Conservation (phyloP, 2,329 filamentous ascomycete species). For the Simplicillium sp. region DNA sequence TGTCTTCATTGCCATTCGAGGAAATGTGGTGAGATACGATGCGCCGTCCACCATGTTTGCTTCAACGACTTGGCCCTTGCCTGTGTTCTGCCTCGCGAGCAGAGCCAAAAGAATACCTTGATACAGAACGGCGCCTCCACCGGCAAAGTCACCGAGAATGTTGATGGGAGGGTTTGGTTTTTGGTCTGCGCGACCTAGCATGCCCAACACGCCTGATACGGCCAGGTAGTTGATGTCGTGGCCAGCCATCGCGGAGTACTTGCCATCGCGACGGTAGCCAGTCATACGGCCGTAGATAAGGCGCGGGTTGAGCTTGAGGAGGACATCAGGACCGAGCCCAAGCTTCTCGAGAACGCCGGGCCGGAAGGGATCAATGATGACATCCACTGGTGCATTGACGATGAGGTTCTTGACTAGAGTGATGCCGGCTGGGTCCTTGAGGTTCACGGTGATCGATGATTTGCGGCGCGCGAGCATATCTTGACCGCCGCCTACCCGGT, state of each 20-base stretch:
- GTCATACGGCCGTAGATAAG: slow-evolving; percentile 81
- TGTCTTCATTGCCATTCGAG: slow-evolving; percentile 56
- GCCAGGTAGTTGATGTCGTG: slow-evolving; percentile 97
- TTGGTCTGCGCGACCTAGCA: slow-evolving; percentile 62
- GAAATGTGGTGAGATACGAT: slow-evolving; percentile 69
- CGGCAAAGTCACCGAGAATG: slow-evolving; percentile 83
- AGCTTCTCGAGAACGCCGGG: slow-evolving; percentile 84
- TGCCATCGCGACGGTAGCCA: slow-evolving; percentile 79
- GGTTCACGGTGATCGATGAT: slow-evolving; percentile 66
- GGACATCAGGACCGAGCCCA: slow-evolving; percentile 61
- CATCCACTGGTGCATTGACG: slow-evolving; percentile 59
- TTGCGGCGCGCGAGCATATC: slow-evolving; percentile 79
- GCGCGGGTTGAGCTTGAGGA: slow-evolving; percentile 60
- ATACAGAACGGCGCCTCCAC: slow-evolving; percentile 74
- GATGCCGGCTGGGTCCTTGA: slow-evolving; percentile 58
- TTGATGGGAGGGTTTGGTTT: slow-evolving; percentile 75
- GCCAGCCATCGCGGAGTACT: slow-evolving; percentile 79
- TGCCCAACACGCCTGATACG: slow-evolving; percentile 66
- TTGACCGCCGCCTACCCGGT: slow-evolving; percentile 46
- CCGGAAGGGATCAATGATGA: slow-evolving; percentile 88
- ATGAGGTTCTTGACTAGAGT: slow-evolving; percentile 59
- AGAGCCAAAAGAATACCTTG: slow-evolving; percentile 76
- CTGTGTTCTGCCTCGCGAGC: slow-evolving; percentile 51
- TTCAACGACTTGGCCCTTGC: slow-evolving; percentile 80
- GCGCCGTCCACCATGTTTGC: slow-evolving; percentile 95